Evolutionary conservation across 225 moss, liverwort and hornwort genomes (phyloP).

Genomic region (Rhytidiadelphus loreus): DNA sequence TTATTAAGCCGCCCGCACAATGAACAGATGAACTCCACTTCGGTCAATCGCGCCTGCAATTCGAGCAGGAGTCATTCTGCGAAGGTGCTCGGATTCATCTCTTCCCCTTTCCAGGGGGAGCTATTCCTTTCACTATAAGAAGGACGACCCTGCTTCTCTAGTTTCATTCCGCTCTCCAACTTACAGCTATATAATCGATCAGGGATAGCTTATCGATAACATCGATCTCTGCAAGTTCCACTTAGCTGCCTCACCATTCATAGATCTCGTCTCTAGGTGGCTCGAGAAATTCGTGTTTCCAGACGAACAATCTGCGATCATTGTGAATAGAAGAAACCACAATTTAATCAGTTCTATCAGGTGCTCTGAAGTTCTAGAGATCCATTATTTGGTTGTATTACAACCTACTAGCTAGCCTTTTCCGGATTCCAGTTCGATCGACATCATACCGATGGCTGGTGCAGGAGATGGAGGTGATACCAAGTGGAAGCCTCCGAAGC

Average conservation of each 20-base stretch:
- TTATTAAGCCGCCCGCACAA: background rate
- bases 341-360: background rate
- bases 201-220: background rate
- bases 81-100: background rate
- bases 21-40: background rate
- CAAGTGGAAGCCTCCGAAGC: constrained; percentile 24
- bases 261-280: background rate
- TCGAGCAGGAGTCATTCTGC: background rate
- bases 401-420: background rate
- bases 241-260: background rate
- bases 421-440: background rate
- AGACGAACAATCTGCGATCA: background rate
- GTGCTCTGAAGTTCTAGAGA: background rate
- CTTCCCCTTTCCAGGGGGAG: background rate
- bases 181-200: background rate
- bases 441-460: background rate
- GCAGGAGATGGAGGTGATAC: constrained; percentile 24
- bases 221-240: background rate
- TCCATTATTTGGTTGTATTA: background rate
- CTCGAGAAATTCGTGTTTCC: background rate
- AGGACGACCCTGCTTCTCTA: background rate
- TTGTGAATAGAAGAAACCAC: background rate
- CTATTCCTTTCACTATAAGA: background rate
- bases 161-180: background rate
- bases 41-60: background rate